Evolutionary conservation across 2,329 filamentous ascomycete species (phyloP).

Genomic region (Bipolaris gigantea): DNA sequence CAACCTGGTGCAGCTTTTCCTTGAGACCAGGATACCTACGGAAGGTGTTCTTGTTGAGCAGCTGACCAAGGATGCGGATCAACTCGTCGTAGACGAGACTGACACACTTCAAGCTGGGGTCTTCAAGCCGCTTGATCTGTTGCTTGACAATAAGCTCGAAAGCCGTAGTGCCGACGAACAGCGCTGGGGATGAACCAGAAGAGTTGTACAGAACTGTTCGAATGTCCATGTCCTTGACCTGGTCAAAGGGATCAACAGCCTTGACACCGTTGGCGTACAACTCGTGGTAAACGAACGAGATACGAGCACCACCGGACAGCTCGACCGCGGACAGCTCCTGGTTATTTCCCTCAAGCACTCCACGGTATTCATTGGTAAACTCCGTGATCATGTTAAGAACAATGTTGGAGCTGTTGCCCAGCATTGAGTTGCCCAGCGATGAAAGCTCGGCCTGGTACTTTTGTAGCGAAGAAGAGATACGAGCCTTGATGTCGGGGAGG

Average conservation of each 20-base stretch:
- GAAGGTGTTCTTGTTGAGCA: constrained; percentile 87
- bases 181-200: constrained; percentile 92
- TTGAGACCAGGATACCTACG: constrained; percentile 91
- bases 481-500: constrained; percentile 94
- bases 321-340: constrained; percentile 93
- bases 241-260: constrained; percentile 94
- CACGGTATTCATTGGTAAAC: constrained; percentile 96
- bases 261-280: constrained; percentile 97
- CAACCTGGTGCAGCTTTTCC: constrained; percentile 93
- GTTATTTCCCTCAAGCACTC: constrained; percentile 94
- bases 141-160: constrained; percentile 99
- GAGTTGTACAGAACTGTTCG: constrained; percentile 98
- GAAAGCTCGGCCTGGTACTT: constrained; percentile 86
- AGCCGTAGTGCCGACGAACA: constrained; percentile 97
- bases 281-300: constrained; percentile 99
- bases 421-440: constrained; percentile 86
- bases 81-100: constrained; percentile 96
- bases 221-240: constrained; percentile 97
- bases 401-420: constrained; percentile 95
- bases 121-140: constrained; percentile 94
- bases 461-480: constrained; percentile 88
- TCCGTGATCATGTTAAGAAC: constrained; percentile 98
- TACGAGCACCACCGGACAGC: constrained; percentile 93
- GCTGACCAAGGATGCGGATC: constrained; percentile 88
- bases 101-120: constrained; percentile 96